phyloP scores from a whole-genome alignment of 306 rosid genomes.

The Urtica urens region DNA sequence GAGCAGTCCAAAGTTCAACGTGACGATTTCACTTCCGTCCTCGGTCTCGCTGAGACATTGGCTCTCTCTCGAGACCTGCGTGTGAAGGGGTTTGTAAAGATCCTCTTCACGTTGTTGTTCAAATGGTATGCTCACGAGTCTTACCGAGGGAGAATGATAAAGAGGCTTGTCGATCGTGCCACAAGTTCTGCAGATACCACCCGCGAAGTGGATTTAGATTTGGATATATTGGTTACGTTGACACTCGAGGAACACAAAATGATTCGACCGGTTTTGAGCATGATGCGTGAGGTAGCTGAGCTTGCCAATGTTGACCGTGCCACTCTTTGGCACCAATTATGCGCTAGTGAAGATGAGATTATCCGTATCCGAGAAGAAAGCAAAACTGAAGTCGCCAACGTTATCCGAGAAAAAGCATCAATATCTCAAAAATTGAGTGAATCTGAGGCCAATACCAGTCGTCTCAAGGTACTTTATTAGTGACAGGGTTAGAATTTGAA shows the following conservation, averaged over 20 bases:
- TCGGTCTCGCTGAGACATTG: slow-evolving; percentile 93
- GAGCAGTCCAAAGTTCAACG: slow-evolving; percentile 65
- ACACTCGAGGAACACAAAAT: slow-evolving; percentile 84
- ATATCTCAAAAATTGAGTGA: slow-evolving; percentile 67
- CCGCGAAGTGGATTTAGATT: slow-evolving; percentile 64
- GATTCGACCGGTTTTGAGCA: slow-evolving; percentile 65
- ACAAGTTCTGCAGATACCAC: slow-evolving; percentile 56
- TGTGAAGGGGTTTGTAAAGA: slow-evolving; percentile 77
- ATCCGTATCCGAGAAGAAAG: slow-evolving; percentile 55
- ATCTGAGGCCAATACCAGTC: slow-evolving; percentile 57
- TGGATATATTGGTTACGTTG: slow-evolving; percentile 72
- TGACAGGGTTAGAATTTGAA: slow-evolving; percentile 30
- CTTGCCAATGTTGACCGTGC: slow-evolving; percentile 90
- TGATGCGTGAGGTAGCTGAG: slow-evolving; percentile 94
- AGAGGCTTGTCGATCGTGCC: slow-evolving; percentile 83
- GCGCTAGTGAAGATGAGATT: slow-evolving; percentile 88
- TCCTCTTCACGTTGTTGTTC: slow-evolving; percentile 69
- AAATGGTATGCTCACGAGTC: slow-evolving; percentile 90
- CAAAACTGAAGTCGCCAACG: slow-evolving; percentile 56
- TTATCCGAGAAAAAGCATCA: slow-evolving; percentile 52
- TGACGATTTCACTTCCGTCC: slow-evolving; percentile 81
- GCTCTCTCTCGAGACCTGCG: slow-evolving; percentile 71
- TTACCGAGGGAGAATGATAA: slow-evolving; percentile 63
- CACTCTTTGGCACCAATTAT: slow-evolving; percentile 93
- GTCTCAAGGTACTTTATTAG: slow-evolving; percentile 80